These are phyloP conservation scores for Nemania sp. DNA, from an alignment of 2,329 filamentous ascomycete genomes.

Conservation along the genomic window DNA sequence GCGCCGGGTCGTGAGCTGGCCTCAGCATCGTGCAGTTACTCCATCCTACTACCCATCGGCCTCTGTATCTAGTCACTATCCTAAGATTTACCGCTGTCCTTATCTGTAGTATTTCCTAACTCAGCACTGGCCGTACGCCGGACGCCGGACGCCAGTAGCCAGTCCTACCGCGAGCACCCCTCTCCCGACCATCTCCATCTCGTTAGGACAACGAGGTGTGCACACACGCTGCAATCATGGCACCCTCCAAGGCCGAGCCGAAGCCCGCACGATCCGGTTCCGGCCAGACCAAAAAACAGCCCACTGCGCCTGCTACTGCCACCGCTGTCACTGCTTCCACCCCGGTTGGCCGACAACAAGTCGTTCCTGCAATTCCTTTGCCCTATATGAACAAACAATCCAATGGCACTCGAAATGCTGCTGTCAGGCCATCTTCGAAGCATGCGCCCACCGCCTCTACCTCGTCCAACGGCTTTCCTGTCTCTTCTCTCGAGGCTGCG, in stretches of 20 bases:
- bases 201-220: constrained; percentile 6
- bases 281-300: constrained; percentile 33
- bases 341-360: constrained; percentile 30
- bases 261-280: constrained; percentile 33
- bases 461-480: constrained; percentile 33
- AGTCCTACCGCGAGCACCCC: neutral
- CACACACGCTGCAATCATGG: constrained; percentile 31
- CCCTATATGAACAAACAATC: constrained; percentile 36
- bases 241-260: constrained; percentile 34
- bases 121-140: too few relatives aligned
- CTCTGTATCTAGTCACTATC: too few relatives aligned
- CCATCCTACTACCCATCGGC: constrained; percentile 1
- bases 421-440: constrained; percentile 22
- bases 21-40: constrained; percentile 8
- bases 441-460: constrained; percentile 18
- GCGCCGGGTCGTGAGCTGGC: constrained; percentile 31
- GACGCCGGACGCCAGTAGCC: neutral
- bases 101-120: constrained; percentile 5
- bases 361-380: constrained; percentile 40
- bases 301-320: constrained; percentile 19
- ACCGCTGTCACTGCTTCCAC: constrained; percentile 17
- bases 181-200: neutral
- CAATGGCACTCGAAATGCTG: constrained; percentile 18
- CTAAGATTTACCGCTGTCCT: too few relatives aligned
- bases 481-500: constrained; percentile 40